Evolutionary conservation across 768 basidiomycete genomes (phyloP).

Genomic region (Mycena floridula): DNA sequence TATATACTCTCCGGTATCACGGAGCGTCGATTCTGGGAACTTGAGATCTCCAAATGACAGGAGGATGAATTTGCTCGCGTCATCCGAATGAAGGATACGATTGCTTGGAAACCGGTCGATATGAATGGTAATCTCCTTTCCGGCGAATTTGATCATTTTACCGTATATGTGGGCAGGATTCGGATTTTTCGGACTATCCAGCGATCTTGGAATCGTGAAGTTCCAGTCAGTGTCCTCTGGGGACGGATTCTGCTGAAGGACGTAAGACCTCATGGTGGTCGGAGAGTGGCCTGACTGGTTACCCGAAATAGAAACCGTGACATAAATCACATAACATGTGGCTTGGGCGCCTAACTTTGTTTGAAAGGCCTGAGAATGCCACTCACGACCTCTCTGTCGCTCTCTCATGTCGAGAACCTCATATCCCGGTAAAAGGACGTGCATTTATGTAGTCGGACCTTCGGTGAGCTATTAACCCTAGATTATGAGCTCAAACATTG

Average conservation of each 20-base stretch:
- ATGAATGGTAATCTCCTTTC: constrained; percentile 43
- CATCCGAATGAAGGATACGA: constrained; percentile 52
- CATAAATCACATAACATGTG: too few species aligned
- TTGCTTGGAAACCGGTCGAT: constrained; percentile 47
- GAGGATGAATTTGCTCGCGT: constrained; percentile 49
- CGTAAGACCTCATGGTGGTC: constrained; percentile 27
- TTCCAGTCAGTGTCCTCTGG: constrained; percentile 49
- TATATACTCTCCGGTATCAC: constrained; percentile 49
- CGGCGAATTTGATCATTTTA: constrained; percentile 45
- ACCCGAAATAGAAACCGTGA: too few species aligned
- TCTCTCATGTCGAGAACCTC: too few species aligned
- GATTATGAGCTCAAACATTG: background rate
- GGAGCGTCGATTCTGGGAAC: constrained; percentile 46
- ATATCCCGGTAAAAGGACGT: background rate
- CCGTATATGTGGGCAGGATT: constrained; percentile 27
- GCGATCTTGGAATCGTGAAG: constrained; percentile 31
- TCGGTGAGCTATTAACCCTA: constrained; percentile 27
- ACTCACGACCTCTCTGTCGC: too few species aligned
- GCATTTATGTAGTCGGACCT: constrained; percentile 45
- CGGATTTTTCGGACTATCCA: constrained; percentile 20
- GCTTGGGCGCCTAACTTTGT: too few species aligned
- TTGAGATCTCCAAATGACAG: constrained; percentile 47
- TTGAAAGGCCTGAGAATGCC: too few species aligned
- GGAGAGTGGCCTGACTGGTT: too few species aligned
- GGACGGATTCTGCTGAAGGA: constrained; percentile 33